Conservation (phyloP, 2,329 filamentous ascomycete species). For the Verticillium nonalfalfae region DNA sequence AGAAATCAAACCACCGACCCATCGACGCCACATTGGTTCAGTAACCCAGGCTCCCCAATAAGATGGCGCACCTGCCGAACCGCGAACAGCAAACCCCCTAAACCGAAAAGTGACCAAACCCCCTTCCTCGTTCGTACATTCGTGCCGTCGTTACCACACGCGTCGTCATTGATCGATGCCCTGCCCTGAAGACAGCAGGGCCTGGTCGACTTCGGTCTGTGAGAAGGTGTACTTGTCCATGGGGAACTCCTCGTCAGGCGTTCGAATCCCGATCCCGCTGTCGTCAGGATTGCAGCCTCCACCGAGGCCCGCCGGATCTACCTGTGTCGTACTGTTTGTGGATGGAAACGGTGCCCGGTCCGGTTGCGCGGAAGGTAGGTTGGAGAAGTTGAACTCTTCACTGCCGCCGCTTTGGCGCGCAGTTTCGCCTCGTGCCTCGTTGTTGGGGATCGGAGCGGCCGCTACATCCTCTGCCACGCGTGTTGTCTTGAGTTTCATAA, state of each 20-base stretch:
- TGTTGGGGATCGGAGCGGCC: conserved; percentile 26
- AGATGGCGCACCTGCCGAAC: conserved; percentile 3
- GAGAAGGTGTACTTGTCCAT: conserved; percentile 52
- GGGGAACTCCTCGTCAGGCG: conserved; percentile 58
- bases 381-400: conserved; percentile 38
- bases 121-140: conserved; percentile 12
- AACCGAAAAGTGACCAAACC: conserved; percentile 2
- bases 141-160: conserved; percentile 10
- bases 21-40: not conserved
- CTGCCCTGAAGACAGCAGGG: conserved; percentile 20
- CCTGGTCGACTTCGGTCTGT: conserved; percentile 24
- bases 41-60: not conserved
- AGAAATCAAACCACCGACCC: not conserved
- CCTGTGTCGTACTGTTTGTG: conserved; percentile 34
- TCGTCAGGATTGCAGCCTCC: conserved; percentile 47
- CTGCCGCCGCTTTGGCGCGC: conserved; percentile 37
- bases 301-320: conserved; percentile 33
- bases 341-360: conserved; percentile 44
- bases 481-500: conserved; percentile 56
- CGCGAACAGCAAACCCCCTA: not conserved
- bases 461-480: conserved; percentile 20
- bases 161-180: conserved; percentile 18
- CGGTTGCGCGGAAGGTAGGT: conserved; percentile 41
- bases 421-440: conserved; percentile 26
- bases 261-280: conserved; percentile 67